Evolutionary conservation across 495 filamentous ascomycete genomes (phyloP).

Genomic region (Aspergillus coremiiformis): DNA sequence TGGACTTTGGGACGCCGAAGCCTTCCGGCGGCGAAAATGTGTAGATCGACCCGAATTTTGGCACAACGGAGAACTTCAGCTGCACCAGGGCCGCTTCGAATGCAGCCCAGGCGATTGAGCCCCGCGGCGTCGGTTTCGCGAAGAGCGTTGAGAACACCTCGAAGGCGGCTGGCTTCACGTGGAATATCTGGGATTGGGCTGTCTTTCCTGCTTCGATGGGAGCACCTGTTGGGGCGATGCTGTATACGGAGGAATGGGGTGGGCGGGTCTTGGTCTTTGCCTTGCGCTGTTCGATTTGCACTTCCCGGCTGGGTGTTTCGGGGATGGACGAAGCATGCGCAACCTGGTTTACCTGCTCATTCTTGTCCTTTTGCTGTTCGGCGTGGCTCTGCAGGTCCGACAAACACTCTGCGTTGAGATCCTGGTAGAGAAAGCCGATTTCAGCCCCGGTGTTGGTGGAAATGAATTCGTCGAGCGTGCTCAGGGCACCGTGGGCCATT

Average conservation of each 20-base stretch:
- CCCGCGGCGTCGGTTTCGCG: slow-evolving; percentile 12
- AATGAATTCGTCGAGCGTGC: slow-evolving; percentile 25
- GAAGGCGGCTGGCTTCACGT: slow-evolving; percentile 18
- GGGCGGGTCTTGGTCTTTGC: slow-evolving; percentile 33
- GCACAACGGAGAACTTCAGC: slow-evolving; percentile 10
- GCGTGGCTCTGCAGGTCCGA: slow-evolving; percentile 14
- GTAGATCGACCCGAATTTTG: slow-evolving; percentile 8
- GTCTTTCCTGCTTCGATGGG: neutral
- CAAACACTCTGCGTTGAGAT: slow-evolving; percentile 24
- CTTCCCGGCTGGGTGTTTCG: slow-evolving; percentile 4
- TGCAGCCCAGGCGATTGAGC: slow-evolving; percentile 25
- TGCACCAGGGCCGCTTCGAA: slow-evolving; percentile 31
- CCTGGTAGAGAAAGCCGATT: slow-evolving; percentile 28
- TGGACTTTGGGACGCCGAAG: neutral
- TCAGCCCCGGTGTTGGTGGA: slow-evolving; percentile 26
- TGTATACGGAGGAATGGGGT: slow-evolving; percentile 19
- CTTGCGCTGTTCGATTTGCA: slow-evolving; percentile 15
- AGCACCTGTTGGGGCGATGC: slow-evolving; percentile 11
- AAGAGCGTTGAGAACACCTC: slow-evolving; percentile 27
- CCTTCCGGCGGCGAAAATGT: neutral
- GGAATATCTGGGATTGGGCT: slow-evolving; percentile 6
- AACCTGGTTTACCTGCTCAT: neutral
- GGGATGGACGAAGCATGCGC: slow-evolving; percentile 4
- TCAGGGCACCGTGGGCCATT: slow-evolving; percentile 24
- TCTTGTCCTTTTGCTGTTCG: slow-evolving; percentile 12